Percentiles rank a stretch among this genome's conserved stretches.
Evolutionary conservation across 192 early-diverging fungal species (phyloP).

Genomic region (Linnemannia elongata): DNA sequence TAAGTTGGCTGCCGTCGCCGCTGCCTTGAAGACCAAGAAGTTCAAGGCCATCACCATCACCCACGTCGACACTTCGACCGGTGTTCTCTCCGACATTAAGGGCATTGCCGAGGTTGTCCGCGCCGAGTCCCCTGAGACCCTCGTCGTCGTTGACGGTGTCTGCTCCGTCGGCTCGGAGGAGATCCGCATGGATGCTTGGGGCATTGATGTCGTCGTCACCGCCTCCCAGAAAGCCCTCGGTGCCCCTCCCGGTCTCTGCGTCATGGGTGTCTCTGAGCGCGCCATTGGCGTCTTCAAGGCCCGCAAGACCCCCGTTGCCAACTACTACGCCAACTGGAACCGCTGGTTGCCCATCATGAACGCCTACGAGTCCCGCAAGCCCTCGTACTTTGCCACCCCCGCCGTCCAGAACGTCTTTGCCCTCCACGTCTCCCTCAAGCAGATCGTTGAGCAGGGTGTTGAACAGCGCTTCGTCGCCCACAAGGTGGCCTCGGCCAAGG

Average conservation of each 20-base stretch:
- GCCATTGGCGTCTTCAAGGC: constrained; percentile 73
- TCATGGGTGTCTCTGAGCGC: constrained; percentile 84
- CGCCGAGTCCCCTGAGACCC: constrained; percentile 82
- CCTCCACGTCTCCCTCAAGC: constrained; percentile 84
- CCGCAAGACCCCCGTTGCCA: constrained; percentile 80
- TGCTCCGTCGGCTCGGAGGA: constrained; percentile 95
- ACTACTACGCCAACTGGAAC: constrained; percentile 90
- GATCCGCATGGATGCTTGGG: constrained; percentile 91
- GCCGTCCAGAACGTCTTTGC: constrained; percentile 92
- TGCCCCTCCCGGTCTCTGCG: constrained; percentile 89
- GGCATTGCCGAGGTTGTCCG: constrained; percentile 77
- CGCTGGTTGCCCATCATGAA: constrained; percentile 97
- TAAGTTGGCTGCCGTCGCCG: constrained; percentile 70
- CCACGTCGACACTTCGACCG: constrained; percentile 95
- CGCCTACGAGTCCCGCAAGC: constrained; percentile 91
- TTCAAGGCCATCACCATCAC: constrained; percentile 93
- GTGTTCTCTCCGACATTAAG: constrained; percentile 87
- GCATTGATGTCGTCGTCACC: constrained; percentile 89
- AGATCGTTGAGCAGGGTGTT: constrained; percentile 72
- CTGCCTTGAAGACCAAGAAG: constrained; percentile 68
- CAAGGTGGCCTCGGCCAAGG: constrained; percentile 70
- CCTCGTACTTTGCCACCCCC: constrained; percentile 95
- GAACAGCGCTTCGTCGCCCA: constrained; percentile 84
- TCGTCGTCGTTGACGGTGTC: constrained; percentile 93
- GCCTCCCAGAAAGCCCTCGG: constrained; percentile 97